A percentile compares a stretch with the other conserved stretches of the same genome.
phyloP scores from a whole-genome alignment of 2,329 filamentous ascomycete genomes.

The Colletotrichum phormii region DNA sequence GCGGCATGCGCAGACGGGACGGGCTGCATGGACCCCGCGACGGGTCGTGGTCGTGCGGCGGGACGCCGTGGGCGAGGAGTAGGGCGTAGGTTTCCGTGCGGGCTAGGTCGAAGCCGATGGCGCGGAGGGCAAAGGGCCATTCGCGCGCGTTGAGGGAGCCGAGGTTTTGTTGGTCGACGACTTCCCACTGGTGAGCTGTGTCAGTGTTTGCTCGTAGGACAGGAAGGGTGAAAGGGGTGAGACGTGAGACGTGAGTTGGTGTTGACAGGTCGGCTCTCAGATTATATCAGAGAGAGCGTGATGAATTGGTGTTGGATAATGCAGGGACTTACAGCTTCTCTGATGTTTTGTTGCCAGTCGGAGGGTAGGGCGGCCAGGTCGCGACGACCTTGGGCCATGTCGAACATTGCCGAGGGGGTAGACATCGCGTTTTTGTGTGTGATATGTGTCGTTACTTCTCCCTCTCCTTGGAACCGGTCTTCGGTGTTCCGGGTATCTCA shows the following conservation, averaged over 20 bases:
- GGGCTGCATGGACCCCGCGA: slow-evolving; percentile 64
- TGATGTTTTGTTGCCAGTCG: slow-evolving; percentile 39
- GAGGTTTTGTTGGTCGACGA: slow-evolving; percentile 98
- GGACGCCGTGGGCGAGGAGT: slow-evolving; percentile 83
- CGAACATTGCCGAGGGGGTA: slow-evolving; percentile 32
- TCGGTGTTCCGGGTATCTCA: not conserved
- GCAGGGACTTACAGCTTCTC: slow-evolving; percentile 33
- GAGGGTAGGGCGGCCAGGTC: slow-evolving; percentile 33
- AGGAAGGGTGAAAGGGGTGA: no score
- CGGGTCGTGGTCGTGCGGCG: slow-evolving; percentile 67
- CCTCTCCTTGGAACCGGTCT: not conserved
- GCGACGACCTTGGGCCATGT: slow-evolving; percentile 36
- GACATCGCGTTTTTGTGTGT: slow-evolving; percentile 20
- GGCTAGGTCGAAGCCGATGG: slow-evolving; percentile 90
- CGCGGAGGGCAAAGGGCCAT: slow-evolving; percentile 95
- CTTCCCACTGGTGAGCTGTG: slow-evolving; percentile 73
- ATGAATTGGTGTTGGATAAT: not conserved
- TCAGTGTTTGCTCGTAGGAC: not conserved
- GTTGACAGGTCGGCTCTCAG: not conserved
- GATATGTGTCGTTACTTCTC: not conserved
- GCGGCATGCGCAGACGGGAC: slow-evolving; percentile 77
- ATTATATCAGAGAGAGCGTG: not conserved
- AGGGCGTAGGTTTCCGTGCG: slow-evolving; percentile 87
- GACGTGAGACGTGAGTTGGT: not conserved
- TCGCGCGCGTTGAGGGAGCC: slow-evolving; percentile 96